Percentiles rank a stretch among this genome's conserved stretches.
Evolutionary conservation across 2,329 filamentous ascomycete genomes (phyloP).

Genomic region (Hypoxylon sp.): DNA sequence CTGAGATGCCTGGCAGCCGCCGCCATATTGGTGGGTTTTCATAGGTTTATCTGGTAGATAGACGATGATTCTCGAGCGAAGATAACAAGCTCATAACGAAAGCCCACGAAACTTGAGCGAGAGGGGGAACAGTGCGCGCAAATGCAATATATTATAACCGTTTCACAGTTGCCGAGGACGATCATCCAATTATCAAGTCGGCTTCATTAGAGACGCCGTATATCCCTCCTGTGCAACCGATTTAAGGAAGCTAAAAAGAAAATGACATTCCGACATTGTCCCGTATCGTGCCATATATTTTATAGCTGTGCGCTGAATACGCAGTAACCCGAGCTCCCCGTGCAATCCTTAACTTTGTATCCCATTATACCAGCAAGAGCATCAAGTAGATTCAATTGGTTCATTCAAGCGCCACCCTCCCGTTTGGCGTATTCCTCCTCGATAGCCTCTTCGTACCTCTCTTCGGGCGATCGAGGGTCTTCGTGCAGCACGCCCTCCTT

Average conservation of each 20-base stretch:
- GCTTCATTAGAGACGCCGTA: neutral
- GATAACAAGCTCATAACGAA: too few relatives aligned
- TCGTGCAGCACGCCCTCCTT: slow-evolving; percentile 83
- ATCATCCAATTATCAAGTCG: neutral
- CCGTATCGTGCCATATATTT: neutral
- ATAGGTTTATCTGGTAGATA: too few relatives aligned
- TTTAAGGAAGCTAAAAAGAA: neutral
- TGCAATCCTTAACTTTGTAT: neutral
- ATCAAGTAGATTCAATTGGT: neutral
- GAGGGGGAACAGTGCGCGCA: too few relatives aligned
- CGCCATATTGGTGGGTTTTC: too few relatives aligned
- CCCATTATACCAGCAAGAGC: neutral
- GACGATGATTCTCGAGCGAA: too few relatives aligned
- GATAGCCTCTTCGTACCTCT: slow-evolving; percentile 71
- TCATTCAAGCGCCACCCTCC: slow-evolving; percentile 68
- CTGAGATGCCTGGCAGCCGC: too few relatives aligned
- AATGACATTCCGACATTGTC: neutral
- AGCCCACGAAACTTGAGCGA: too few relatives aligned
- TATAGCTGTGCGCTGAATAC: neutral
- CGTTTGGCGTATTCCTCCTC: slow-evolving; percentile 75
- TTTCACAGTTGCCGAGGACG: too few relatives aligned
- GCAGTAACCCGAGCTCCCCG: neutral
- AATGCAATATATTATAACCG: too few relatives aligned
- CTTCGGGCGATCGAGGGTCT: slow-evolving; percentile 70
- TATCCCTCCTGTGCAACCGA: neutral